Evolutionary conservation across 768 basidiomycete genomes (phyloP), one percentile per base, ranked within the genome.

Genomic region (Amanita rimosa): DNA sequence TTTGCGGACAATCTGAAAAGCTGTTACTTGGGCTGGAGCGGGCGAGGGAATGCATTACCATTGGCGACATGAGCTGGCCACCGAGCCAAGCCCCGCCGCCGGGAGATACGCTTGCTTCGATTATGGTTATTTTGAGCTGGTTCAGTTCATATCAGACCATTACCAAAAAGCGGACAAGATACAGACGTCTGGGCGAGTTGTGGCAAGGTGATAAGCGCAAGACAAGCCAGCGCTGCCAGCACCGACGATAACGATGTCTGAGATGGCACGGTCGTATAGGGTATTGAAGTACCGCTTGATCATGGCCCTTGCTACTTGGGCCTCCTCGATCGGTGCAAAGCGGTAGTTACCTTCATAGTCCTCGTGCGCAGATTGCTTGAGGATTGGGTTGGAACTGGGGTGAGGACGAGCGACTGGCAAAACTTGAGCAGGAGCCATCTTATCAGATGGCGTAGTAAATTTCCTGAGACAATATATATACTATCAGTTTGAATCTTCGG

Each of bases 61-160:
- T 87, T 0, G 83, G 77, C 0, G 78, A 79, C 85, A 87, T 85
- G 48, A 86, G 67, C 63, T 86, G 83, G 6, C 83, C 83, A 26
- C 83, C 83, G 34, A 87, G 73, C 84, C 85, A 87, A 10, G 83
- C 84, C 29, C 83, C 81, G 48, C 83, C 82, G 46, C 83, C 82
- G 1, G 85, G 85, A 1, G 85, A 79, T n/a, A 88, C 85, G 54
- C 75, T 80, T 16, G 85, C 85, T 64, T 87, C 85, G 55, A 86
- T 67, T 58, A 87, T 71, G 6, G 66, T 70, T 50, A 71, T 63
- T 56, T 78, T 79, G 45, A 80, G 59, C 69, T 72, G 46, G 39
- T 29, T 46, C 13, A 27, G 13, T 48, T 24, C 22, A 22, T 22
- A 19, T 54, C 27, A 51, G 42, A 34, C 11, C 31, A 16, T 27